Evolutionary conservation across 768 basidiomycete species (phyloP).

Genomic region (Kwoniella dendrophila): DNA sequence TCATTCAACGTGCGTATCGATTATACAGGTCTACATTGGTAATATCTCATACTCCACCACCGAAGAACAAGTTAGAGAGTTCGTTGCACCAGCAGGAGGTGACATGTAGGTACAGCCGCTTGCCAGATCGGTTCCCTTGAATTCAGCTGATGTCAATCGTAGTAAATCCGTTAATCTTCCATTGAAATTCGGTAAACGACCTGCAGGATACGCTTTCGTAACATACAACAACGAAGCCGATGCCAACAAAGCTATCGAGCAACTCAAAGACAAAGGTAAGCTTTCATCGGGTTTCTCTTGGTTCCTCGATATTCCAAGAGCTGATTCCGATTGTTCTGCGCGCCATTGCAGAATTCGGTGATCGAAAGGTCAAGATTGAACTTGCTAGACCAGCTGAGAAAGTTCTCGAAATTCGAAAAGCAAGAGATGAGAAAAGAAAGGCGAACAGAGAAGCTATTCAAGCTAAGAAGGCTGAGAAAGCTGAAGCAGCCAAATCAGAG

Average conservation of each 20-base stretch:
- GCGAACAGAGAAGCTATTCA: constrained; percentile 33
- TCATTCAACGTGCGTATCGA: too few species aligned
- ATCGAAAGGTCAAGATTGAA: constrained; percentile 56
- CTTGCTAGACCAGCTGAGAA: constrained; percentile 45
- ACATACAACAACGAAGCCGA: constrained; percentile 43
- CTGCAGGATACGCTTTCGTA: constrained; percentile 53
- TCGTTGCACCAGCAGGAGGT: constrained; percentile 42
- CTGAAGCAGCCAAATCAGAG: constrained; percentile 22
- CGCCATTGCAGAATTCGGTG: constrained; percentile 40
- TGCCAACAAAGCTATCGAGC: constrained; percentile 50
- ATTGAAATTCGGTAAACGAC: constrained; percentile 38
- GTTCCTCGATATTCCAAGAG: not conserved
- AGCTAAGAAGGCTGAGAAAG: constrained; percentile 29
- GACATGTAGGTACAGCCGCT: constrained; percentile 40
- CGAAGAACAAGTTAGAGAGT: constrained; percentile 49
- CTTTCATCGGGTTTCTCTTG: not conserved
- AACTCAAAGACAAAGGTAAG: constrained; percentile 51
- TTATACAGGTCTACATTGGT: constrained; percentile 56
- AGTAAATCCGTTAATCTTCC: constrained; percentile 45
- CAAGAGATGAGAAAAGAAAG: constrained; percentile 37
- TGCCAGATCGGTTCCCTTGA: not conserved
- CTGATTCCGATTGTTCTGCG: not conserved
- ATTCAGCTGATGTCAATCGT: not conserved
- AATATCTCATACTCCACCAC: constrained; percentile 51
- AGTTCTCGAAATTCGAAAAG: constrained; percentile 38